Conservation (phyloP, 257 asterid species). For the Verbena officinalis region DNA sequence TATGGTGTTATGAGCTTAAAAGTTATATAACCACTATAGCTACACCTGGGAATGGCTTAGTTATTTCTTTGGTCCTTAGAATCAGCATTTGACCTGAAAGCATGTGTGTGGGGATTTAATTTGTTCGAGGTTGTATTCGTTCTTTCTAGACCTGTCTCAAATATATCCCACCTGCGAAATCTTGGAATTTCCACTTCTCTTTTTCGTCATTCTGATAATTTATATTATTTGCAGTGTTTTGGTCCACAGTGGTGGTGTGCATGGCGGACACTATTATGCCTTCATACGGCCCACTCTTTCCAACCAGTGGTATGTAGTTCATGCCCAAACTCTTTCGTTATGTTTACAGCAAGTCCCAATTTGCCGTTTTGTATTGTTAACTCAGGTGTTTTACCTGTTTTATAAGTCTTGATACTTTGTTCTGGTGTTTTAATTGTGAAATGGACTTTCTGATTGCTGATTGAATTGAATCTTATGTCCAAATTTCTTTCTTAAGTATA, state of each 20-base stretch:
- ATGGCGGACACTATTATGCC: conserved; percentile 56
- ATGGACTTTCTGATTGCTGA: conserved; percentile 6
- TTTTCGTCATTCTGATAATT: conserved; percentile 11
- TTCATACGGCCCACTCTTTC: conserved; percentile 51
- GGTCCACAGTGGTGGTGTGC: conserved; percentile 65
- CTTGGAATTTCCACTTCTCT: conserved; percentile 9
- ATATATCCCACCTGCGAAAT: conserved; percentile 15
- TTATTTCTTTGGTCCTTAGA: conserved; percentile 2
- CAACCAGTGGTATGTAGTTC: conserved; percentile 46
- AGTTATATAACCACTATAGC: conserved; percentile 5
- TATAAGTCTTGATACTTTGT: not conserved
- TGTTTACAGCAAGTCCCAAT: conserved; percentile 14
- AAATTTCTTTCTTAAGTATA: conserved; percentile 15
- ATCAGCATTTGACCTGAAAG: conserved; percentile 14
- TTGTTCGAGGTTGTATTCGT: conserved; percentile 21
- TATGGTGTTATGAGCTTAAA: conserved; percentile 8
- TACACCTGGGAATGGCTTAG: conserved; percentile 17
- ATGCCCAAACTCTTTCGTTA: conserved; percentile 24
- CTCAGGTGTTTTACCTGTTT: not conserved
- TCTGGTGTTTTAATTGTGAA: conserved; percentile 20
- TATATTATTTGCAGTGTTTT: conserved; percentile 45
- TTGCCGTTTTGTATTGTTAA: conserved; percentile 19
- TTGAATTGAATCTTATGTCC: conserved; percentile 11
- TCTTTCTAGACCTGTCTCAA: conserved; percentile 18
- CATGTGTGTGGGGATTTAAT: conserved; percentile 21